A percentile compares a stretch with the other conserved stretches of the same genome.
Conservation (phyloP, 768 basidiomycete genomes). For the Xerocomellus chrysenteron region DNA sequence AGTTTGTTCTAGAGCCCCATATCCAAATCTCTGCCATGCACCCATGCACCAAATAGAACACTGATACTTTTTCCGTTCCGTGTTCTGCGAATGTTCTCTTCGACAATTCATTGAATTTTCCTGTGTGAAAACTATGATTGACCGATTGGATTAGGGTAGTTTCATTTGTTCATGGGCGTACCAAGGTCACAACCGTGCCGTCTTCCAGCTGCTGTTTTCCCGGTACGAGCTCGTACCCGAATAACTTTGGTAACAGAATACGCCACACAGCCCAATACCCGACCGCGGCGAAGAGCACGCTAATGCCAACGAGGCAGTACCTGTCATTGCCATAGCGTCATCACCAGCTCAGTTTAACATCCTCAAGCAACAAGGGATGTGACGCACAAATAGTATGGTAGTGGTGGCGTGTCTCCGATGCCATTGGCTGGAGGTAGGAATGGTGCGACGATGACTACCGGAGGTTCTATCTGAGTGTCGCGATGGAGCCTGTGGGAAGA, state of each 20-base stretch:
- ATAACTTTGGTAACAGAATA: constrained; percentile 46
- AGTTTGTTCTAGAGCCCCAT: no score
- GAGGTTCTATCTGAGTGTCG: background rate
- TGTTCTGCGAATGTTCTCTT: no score
- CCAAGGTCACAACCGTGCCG: constrained; percentile 53
- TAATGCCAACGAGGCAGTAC: constrained; percentile 55
- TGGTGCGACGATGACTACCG: constrained; percentile 50
- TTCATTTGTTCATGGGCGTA: constrained; percentile 21
- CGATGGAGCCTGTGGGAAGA: background rate
- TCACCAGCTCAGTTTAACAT: background rate
- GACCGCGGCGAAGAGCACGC: constrained; percentile 43
- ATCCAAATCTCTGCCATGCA: no score
- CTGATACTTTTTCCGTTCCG: no score
- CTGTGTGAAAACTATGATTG: constrained; percentile 2
- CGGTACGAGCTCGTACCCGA: constrained; percentile 47
- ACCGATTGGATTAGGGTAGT: background rate
- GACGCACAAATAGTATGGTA: constrained; percentile 56
- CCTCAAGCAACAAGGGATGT: constrained; percentile 28
- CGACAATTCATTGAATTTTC: background rate
- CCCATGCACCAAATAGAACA: no score
- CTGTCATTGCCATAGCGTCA: constrained; percentile 19
- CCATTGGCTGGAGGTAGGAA: constrained; percentile 54
- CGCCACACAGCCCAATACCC: constrained; percentile 57
- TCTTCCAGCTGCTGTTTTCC: constrained; percentile 48
- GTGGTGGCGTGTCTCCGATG: constrained; percentile 58